Evolutionary conservation across 495 filamentous ascomycete genomes (phyloP).

Genomic region (Penicillium tannophilum): DNA sequence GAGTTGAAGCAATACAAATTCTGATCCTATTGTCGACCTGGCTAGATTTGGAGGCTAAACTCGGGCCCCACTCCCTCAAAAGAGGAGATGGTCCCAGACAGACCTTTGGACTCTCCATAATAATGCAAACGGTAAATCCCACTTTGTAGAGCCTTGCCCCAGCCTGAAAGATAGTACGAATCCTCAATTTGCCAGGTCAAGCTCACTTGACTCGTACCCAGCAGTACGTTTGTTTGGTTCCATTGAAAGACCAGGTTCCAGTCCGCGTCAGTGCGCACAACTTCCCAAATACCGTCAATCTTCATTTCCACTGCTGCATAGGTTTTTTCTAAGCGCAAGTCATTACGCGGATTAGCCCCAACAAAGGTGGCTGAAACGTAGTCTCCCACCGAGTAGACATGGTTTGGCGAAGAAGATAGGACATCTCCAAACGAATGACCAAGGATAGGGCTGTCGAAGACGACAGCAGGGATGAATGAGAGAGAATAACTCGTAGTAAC

Average conservation of each 20-base stretch:
- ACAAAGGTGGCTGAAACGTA: slow-evolving; percentile 69
- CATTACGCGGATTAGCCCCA: slow-evolving; percentile 88
- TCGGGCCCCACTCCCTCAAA: slow-evolving; percentile 54
- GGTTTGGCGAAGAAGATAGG: slow-evolving; percentile 50
- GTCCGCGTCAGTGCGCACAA: slow-evolving; percentile 49
- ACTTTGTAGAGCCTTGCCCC: too few species aligned
- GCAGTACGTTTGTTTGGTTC: too few species aligned
- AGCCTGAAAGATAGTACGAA: too few species aligned
- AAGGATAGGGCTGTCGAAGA: slow-evolving; percentile 68
- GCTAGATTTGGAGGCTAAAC: too few species aligned
- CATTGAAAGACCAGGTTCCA: slow-evolving; percentile 20
- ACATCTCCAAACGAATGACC: slow-evolving; percentile 80
- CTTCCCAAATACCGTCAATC: slow-evolving; percentile 58
- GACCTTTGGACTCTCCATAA: too few species aligned
- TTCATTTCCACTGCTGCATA: slow-evolving; percentile 77
- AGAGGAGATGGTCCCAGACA: slow-evolving; percentile 8
- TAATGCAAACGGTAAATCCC: too few species aligned
- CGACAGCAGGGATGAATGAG: slow-evolving; percentile 78
- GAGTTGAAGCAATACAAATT: too few species aligned
- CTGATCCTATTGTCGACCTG: too few species aligned
- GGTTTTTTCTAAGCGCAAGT: slow-evolving; percentile 75
- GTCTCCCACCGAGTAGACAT: slow-evolving; percentile 55
- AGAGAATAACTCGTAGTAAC: slow-evolving; percentile 79
- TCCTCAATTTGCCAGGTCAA: too few species aligned
- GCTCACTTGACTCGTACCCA: too few species aligned